Base-by-base conservation (phyloP, 2,329 filamentous ascomycete genomes). In the Aspergillus unguis region DNA sequence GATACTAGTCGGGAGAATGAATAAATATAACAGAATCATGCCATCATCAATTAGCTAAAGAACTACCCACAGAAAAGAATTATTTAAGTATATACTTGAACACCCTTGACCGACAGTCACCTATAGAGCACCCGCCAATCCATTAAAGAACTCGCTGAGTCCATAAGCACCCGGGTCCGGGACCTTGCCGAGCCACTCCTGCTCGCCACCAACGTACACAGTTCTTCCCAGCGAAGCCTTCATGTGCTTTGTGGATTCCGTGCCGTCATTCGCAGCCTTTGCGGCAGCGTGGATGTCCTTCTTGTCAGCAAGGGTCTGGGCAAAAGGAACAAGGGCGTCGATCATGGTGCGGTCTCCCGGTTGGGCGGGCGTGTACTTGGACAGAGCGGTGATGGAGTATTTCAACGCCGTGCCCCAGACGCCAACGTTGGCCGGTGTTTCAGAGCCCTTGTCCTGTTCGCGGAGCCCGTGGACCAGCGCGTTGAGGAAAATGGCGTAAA, bases 401-500 rank as follows among this genome's bases (percentile, higher is more conserved):
- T 85, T 77, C 10, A 96, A 77, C 1, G 91, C 92, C 31, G 80
- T 75, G 3, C 85, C 80, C 85, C 85, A 87, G 29, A 79, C 72
- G 38, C 77, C 68, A 2, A 74, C 65, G 0, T 76, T 80, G 32
- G 80, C 75, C 28, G 75, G 69, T 9, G 74, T 68, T 11, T 76
- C 65, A 1, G 74, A 71, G 26, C 63, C 62, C 1, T 74, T 69
- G 53, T 79, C 75, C 60, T 84, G 80, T n/a, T 75, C 71, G 44
- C 80, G 77, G 17, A 86, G 70, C n/a, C 81, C 85, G 58, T 87
- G 83, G 25, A 89, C 84, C 5, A 96, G 84, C 0, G 90, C 85
- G 68, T 95, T 95, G 55, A 96, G 79, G 78, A 95, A 96, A 69
- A 96, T 96, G 65, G 90, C 87, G 67, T 88, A 89, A 50, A 90